Evolutionary conservation across 768 basidiomycete species (phyloP).

Genomic region (Hemileccinum rubropunctum): DNA sequence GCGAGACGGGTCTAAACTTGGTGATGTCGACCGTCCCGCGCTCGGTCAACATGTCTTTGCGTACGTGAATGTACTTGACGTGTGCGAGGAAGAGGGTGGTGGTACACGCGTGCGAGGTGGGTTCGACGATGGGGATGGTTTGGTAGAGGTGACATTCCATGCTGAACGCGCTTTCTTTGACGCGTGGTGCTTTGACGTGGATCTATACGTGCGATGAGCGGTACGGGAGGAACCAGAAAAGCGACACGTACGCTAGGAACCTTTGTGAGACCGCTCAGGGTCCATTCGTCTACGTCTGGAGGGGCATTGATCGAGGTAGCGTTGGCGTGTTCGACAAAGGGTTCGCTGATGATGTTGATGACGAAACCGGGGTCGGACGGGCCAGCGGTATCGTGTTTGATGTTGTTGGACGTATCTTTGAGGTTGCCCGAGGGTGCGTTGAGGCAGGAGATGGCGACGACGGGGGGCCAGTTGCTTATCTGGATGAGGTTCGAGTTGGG

Average conservation of each 20-base stretch:
- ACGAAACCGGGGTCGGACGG: too few species aligned
- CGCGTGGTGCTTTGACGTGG: constrained; percentile 38
- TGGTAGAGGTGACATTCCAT: constrained; percentile 46
- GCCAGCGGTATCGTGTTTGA: too few species aligned
- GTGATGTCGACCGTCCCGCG: constrained; percentile 35
- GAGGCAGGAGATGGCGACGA: constrained; percentile 37
- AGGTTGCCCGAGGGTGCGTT: constrained; percentile 7
- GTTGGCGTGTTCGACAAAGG: too few species aligned
- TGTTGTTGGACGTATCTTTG: too few species aligned
- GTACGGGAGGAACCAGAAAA: too few species aligned
- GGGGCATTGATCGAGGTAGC: constrained; percentile 36
- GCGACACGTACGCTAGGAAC: constrained; percentile 6
- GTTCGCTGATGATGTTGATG: too few species aligned
- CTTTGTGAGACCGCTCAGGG: constrained; percentile 30
- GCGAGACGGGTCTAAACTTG: constrained; percentile 17
- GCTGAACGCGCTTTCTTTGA: constrained; percentile 45
- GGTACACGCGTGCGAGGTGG: constrained; percentile 22
- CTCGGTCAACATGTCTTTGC: constrained; percentile 37
- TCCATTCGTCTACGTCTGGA: constrained; percentile 37
- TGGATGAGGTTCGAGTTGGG: too few species aligned
- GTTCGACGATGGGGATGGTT: constrained; percentile 32
- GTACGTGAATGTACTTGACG: constrained; percentile 41
- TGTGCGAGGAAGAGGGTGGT: constrained; percentile 32
- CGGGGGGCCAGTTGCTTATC: constrained; percentile 25
- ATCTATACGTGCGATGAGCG: constrained; percentile 15